Evolutionary conservation across 192 early-diverging fungal genomes (phyloP), one percentile per base, ranked within the genome.

Genomic region (Polychytrium aggregatum): DNA sequence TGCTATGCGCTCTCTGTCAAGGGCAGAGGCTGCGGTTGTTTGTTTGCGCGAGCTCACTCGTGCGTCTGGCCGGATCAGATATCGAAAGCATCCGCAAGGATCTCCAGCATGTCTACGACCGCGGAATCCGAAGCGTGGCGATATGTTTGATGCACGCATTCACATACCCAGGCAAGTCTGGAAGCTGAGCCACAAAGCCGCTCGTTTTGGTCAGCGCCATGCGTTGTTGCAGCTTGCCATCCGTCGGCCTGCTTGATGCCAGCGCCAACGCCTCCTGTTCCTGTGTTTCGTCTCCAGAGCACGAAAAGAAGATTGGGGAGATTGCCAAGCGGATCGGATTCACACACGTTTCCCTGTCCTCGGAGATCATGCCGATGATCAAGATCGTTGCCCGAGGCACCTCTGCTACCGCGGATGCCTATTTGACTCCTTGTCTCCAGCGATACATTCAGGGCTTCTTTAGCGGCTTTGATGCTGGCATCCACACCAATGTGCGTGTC

Each of bases 131-230:
- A 36, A 95, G 90, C 42, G 71, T 95, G 14, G 87, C 92, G 26
- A 76, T 98, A 14, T 95, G 91, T 55, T 65, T 98, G 40, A 82
- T 96, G 76, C 95, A 98, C 60, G 81, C 88, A 0, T 96, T 84
- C 65, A 93, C 91, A n/a, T 96, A 76, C 56, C 71, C 79, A 13
- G 77, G 77, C 75, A 51, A 37, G 48, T 20, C n/a, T n/a, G n/a
- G n/a, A n/a, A n/a, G n/a, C n/a, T n/a, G n/a, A n/a, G n/a, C n/a
- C n/a, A n/a, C n/a, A n/a, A n/a, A n/a, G n/a, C n/a, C n/a, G n/a
- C n/a, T n/a, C n/a, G n/a, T n/a, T n/a, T n/a, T n/a, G n/a, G n/a
- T n/a, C n/a, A n/a, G n/a, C n/a, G n/a, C n/a, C n/a, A n/a, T n/a
- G n/a, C n/a, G n/a, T n/a, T n/a, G n/a, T n/a, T n/a, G n/a, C n/a